Percentiles rank a stretch among this genome's conserved stretches.
Conservation (phyloP, 768 basidiomycete genomes). For the Chalciporus chontae region DNA sequence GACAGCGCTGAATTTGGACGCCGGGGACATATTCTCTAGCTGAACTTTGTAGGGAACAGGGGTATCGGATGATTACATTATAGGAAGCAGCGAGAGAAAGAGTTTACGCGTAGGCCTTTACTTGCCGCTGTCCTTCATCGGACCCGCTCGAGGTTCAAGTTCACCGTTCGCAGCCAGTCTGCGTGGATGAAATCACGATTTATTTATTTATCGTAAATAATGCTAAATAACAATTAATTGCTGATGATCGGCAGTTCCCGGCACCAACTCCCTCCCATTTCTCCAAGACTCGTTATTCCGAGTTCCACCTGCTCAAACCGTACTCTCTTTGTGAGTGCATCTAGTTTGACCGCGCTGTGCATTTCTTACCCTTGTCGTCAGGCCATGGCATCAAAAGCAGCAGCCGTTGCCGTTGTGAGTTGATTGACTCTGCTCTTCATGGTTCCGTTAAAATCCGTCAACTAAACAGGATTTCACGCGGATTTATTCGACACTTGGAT, state of each 20-base stretch:
- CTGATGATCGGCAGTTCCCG: conserved; percentile 27
- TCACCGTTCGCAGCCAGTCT: too few species aligned
- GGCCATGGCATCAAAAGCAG: conserved; percentile 70
- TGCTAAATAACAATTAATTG: conserved; percentile 12
- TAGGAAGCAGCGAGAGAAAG: too few species aligned
- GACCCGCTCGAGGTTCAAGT: too few species aligned
- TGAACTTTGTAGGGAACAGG: too few species aligned
- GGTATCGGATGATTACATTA: too few species aligned
- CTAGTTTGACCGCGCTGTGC: background rate
- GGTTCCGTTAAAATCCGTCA: conserved; percentile 4
- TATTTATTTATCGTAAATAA: conserved; percentile 2
- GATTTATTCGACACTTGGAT: conserved; percentile 76
- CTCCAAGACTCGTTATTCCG: conserved; percentile 15
- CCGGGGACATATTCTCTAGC: too few species aligned
- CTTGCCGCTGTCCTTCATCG: too few species aligned
- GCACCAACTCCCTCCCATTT: conserved; percentile 13
- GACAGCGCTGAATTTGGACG: too few species aligned
- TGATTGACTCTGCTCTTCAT: background rate
- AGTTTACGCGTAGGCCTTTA: too few species aligned
- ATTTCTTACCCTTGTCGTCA: conserved; percentile 9
- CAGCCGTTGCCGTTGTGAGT: conserved; percentile 61
- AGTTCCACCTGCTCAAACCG: conserved; percentile 15
- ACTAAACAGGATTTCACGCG: conserved; percentile 71
- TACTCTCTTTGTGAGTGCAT: background rate
- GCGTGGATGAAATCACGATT: too few species aligned